A percentile compares a stretch with the other conserved stretches of the same genome.
phyloP scores from a whole-genome alignment of 345 rosid species.

The Gossypioides kirkii region DNA sequence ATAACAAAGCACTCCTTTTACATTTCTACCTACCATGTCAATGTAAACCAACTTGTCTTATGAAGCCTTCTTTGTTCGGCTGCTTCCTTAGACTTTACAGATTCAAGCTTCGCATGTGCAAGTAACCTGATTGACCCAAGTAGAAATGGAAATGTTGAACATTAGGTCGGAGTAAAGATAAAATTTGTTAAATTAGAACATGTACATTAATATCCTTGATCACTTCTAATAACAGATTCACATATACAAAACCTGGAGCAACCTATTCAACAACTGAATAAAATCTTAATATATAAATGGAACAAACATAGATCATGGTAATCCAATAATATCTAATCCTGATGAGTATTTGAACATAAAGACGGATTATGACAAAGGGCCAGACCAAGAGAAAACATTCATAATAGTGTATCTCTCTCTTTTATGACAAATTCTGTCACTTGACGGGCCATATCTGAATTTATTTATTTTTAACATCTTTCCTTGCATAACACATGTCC shows the following conservation, averaged over 20 bases:
- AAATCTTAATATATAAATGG: neutral
- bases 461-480: too few relatives aligned
- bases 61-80: constrained; percentile 77
- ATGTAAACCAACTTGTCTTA: constrained; percentile 86
- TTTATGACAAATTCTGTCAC: neutral
- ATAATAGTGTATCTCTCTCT: neutral
- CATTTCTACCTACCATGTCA: constrained; percentile 58
- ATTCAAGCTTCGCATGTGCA: constrained; percentile 98
- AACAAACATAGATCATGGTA: neutral
- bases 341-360: neutral
- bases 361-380: neutral
- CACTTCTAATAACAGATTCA: neutral
- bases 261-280: neutral
- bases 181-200: neutral
- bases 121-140: constrained; percentile 59
- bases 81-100: constrained; percentile 85
- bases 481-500: neutral
- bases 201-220: neutral
- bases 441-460: neutral
- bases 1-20: constrained; percentile 4
- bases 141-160: constrained; percentile 9
- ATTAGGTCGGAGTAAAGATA: neutral
- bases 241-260: neutral
- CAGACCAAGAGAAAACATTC: neutral
- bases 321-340: constrained; percentile 1